phyloP scores from a whole-genome alignment of 192 early-diverging fungal species.

The Linnemannia hyalina region DNA sequence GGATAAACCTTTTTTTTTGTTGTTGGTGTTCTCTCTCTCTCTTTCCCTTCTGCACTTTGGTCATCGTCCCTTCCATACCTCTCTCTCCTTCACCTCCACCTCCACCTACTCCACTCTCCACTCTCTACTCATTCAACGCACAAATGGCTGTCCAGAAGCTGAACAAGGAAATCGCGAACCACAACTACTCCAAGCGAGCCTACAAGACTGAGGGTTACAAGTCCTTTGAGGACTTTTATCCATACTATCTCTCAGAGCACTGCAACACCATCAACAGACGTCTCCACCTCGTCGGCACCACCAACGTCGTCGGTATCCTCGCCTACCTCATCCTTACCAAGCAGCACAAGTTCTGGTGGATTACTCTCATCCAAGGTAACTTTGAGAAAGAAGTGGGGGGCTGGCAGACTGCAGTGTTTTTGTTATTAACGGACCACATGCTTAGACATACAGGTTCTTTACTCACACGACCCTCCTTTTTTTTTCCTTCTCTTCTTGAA shows the following conservation, averaged over 20 bases:
- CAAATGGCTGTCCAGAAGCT: constrained; percentile 27
- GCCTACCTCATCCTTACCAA: constrained; percentile 25
- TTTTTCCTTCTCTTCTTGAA: not conserved
- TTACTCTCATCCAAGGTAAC: constrained; percentile 56
- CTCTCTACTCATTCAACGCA: not conserved
- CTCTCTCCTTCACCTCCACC: not conserved
- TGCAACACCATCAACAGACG: constrained; percentile 64
- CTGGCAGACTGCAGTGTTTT: too few species aligned
- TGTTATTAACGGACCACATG: too few species aligned
- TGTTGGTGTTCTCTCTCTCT: too few species aligned
- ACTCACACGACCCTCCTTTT: not conserved
- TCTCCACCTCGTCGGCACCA: constrained; percentile 66
- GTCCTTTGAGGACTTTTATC: constrained; percentile 73
- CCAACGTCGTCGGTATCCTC: constrained; percentile 47
- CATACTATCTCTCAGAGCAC: constrained; percentile 77
- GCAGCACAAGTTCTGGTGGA: constrained; percentile 50
- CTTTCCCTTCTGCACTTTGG: too few species aligned
- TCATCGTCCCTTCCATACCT: not conserved
- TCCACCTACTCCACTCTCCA: not conserved
- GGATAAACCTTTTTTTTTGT: too few species aligned
- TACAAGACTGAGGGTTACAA: constrained; percentile 59
- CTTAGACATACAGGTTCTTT: not conserved
- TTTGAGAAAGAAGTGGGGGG: not conserved
- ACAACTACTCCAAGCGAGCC: constrained; percentile 60
- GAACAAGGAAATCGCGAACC: constrained; percentile 58